Evolutionary conservation across 2,329 filamentous ascomycete genomes (phyloP), one percentile per base, ranked within the genome.

Genomic region (Botrytis fragariae): DNA sequence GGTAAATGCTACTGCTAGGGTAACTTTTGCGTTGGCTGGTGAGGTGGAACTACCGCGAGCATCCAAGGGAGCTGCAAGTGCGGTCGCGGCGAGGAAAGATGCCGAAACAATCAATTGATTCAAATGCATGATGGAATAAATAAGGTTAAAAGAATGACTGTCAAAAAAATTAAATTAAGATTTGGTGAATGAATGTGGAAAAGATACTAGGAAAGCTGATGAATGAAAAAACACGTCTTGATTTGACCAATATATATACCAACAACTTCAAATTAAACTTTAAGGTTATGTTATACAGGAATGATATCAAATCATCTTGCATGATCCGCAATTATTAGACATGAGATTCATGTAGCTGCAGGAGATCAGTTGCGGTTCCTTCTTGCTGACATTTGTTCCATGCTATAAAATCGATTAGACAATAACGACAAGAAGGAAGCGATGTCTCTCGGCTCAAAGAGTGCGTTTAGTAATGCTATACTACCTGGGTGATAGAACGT

Each of bases 21-120:
- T 76, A 48, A 72, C 77, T 69, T 77, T 76, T 45, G 69, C 68
- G 9, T 54, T 69, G 12, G 48, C 48, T 22, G 62, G 39, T 12
- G 62, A 45, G n/a, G 39, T 72, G 3, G 63, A 61, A 35, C 22
- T 64, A 29, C 18, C 54, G 29, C 62, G 71, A 32, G 62, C 29
- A 29, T 68, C 62, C 22, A 72, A n/a, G 3, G 71, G 71, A 45
- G 32, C 22, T 5, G 71, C 51, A 6, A 72, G 37, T 39, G 39
- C 20, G 35, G 22, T n/a, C 39, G 14, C 59, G 29, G 63, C 57
- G 14, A 72, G 39, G 18, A 39, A 32, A 3, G 18, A 39, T 59
- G 62, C 62, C 37, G 62, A 39, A 54, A 72, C 10, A 29, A 68
- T 4, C 4, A 42, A 69, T n/a, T 61, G 39, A 32, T 68, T 63